Evolutionary conservation across 805 yeast genomes (phyloP), one percentile per base, ranked within the genome.

Genomic region (Lipomyces kockii): DNA sequence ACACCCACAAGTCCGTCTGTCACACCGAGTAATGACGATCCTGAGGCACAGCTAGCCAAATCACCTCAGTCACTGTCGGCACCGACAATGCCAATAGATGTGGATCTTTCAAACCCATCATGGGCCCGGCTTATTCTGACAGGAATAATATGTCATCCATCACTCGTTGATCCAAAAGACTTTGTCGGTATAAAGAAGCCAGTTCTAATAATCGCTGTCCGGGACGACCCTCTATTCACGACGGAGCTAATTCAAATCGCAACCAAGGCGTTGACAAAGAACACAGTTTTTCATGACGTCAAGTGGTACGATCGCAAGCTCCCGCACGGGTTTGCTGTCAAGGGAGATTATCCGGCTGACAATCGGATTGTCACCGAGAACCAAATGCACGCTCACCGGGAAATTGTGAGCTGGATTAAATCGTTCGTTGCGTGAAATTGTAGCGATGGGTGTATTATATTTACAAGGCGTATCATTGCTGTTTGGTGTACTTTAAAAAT

Each of bases 311-410:
- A 62, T 52, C 54, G 65, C 9, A 70, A 68, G 7, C 68, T 79
- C n/a, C 83, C 83, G 3, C 82, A 80, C 70, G 82, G 83, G 2
- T 80, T 80, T 73, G 81, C 80, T 2, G 80, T 80, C 35, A 78
- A 79, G 54, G 81, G 82, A 6, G 83, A 80, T 63, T 80, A 80
- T 65, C 73, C 78, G 43, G 27, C 58, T 8, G 63, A 62, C 32
- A 63, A 67, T 49, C 46, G 64, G 27, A 67, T 66, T 9, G 58
- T 68, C 4, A 35, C 62, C 2, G 70, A 68, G 37, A 49, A 67
- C 22, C 71, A 68, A 39, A 64, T 60, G 4, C 22, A 35, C 2
- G 71, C 71, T n/a, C 71, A 68, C 20, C 17, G 49, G 9, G 71
- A 60, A 27, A 58, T 68, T 43, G 60, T 68, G 11, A 63, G 66